Base-by-base conservation (phyloP, 2,329 filamentous ascomycete species). In the Aureobasidium sp. region DNA sequence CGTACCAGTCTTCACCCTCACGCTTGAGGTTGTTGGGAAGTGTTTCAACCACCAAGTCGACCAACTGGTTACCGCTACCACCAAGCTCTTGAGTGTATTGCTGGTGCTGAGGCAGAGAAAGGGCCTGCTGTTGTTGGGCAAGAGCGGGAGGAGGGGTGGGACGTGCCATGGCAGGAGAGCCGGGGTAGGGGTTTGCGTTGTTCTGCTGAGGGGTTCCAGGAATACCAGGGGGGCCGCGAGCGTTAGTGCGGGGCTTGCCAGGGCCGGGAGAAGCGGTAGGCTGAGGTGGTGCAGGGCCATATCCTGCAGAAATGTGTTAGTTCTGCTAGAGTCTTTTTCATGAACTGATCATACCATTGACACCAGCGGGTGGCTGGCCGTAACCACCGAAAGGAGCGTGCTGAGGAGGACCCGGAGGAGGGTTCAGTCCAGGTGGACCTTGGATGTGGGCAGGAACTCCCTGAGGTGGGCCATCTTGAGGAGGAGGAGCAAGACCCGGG, bases 121-220 rank as follows among this genome's bases (percentile, higher is more conserved):
- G 63, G 15, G 70, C 68, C 67, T 62, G 67, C 5, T 70, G 68
- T 64, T 69, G 70, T 39, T 71, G 73, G 59, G 73, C 73, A 47
- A 75, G 74, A 59, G 73, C 72, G 7, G 79, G 79, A 39, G 82
- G 78, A 79, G 90, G 78, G 29, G 90, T 92, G 7, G 91, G 92
- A 67, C 94, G 91, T 67, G 89, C 87, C 62, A 95, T 87, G 75
- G 95, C 90, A 56, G 93, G 92, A 52, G 92, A 96, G 66, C 91
- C 90, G 40, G 90, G 88, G 72, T 96, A 96, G 29, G 91, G 88
- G 63, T 92, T 87, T 61, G 89, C 88, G 62, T 89, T 91, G 76
- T 90, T 91, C 75, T 96, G 91, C 77, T 97, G 91, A 64, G 93
- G 92, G 65, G 94, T 97, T 31, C 91, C 89, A 64, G 92, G 91